phyloP scores from a whole-genome alignment of 1,139 yeast genomes.

The Blastobotrys illinoisensis region DNA sequence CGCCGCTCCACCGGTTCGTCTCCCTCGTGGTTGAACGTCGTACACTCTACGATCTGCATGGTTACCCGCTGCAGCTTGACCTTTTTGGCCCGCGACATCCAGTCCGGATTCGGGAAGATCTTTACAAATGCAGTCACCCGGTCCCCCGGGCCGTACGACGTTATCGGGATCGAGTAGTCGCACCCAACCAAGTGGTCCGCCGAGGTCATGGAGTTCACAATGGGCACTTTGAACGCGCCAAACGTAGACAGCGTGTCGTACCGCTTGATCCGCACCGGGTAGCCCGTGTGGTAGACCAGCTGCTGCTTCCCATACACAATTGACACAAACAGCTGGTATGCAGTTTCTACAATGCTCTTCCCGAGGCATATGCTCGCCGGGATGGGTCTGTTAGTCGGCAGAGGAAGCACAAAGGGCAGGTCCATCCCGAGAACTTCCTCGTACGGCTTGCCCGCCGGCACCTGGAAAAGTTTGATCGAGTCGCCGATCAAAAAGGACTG shows the following conservation, averaged over 20 bases:
- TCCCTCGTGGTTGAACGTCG: slow-evolving; percentile 30
- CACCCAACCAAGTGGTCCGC: slow-evolving; percentile 35
- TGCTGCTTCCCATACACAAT: slow-evolving; percentile 26
- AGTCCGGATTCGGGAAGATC: slow-evolving; percentile 35
- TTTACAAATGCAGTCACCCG: slow-evolving; percentile 28
- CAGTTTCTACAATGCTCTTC: slow-evolving; percentile 31
- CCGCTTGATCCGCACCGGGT: slow-evolving; percentile 34
- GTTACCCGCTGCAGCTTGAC: slow-evolving; percentile 35
- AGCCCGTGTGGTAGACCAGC: slow-evolving; percentile 25
- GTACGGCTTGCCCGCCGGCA: slow-evolving; percentile 20
- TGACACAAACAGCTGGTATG: slow-evolving; percentile 33
- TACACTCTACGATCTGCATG: slow-evolving; percentile 34
- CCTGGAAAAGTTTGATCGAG: slow-evolving; percentile 27
- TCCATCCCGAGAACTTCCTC: slow-evolving; percentile 34
- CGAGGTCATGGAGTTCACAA: slow-evolving; percentile 26
- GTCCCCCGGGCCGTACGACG: slow-evolving; percentile 40
- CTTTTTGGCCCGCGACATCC: slow-evolving; percentile 32
- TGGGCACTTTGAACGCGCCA: slow-evolving; percentile 33
- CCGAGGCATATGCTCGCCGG: slow-evolving; percentile 36
- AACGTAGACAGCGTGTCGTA: slow-evolving; percentile 39
- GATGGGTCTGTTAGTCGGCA: slow-evolving; percentile 32
- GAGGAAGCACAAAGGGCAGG: slow-evolving; percentile 34
- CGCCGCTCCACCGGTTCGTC: slow-evolving; percentile 32
- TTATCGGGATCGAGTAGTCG: slow-evolving; percentile 32
- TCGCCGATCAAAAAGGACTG: slow-evolving; percentile 35